Percentiles rank a stretch among this genome's conserved stretches.
Evolutionary conservation across 1,139 yeast genomes (phyloP).

Genomic region (Diutina scorzettiae): DNA sequence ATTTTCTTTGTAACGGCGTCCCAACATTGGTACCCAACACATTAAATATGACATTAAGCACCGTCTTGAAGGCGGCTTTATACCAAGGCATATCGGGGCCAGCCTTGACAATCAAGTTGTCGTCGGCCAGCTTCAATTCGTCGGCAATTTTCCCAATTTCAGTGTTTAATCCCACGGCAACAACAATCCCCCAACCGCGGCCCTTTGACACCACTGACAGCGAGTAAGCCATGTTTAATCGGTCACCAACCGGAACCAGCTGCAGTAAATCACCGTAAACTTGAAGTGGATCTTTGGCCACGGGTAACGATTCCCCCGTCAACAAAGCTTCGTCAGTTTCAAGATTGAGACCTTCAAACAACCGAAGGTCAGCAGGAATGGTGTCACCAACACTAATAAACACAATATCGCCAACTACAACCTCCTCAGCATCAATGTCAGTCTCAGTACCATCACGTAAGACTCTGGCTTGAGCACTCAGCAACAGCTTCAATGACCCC

Average conservation of each 20-base stretch:
- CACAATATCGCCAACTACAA: slow-evolving; percentile 71
- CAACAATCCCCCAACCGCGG: slow-evolving; percentile 58
- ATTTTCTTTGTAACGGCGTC: slow-evolving; percentile 59
- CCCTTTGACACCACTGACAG: slow-evolving; percentile 70
- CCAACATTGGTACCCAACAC: slow-evolving; percentile 69
- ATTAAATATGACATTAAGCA: slow-evolving; percentile 25
- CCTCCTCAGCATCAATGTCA: slow-evolving; percentile 50
- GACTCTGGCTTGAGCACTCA: slow-evolving; percentile 65
- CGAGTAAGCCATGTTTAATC: slow-evolving; percentile 61
- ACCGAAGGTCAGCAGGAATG: slow-evolving; percentile 64
- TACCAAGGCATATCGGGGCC: slow-evolving; percentile 7
- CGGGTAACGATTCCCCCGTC: slow-evolving; percentile 74
- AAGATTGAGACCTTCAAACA: slow-evolving; percentile 49
- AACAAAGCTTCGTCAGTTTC: slow-evolving; percentile 74
- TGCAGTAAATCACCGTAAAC: slow-evolving; percentile 24
- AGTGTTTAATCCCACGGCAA: slow-evolving; percentile 56
- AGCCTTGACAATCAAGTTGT: slow-evolving; percentile 7
- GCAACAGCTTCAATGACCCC: slow-evolving; percentile 59
- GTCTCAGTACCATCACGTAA: slow-evolving; percentile 50
- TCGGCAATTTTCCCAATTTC: slow-evolving; percentile 72
- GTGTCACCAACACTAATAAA: slow-evolving; percentile 65
- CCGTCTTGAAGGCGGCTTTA: slow-evolving; percentile 9
- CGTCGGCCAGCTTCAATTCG: slow-evolving; percentile 31
- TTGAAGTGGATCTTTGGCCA: slow-evolving; percentile 37
- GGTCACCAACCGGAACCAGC: slow-evolving; percentile 60